Evolutionary conservation across 2,329 filamentous ascomycete genomes (phyloP).

Genomic region (Aspergillus carbonarius): DNA sequence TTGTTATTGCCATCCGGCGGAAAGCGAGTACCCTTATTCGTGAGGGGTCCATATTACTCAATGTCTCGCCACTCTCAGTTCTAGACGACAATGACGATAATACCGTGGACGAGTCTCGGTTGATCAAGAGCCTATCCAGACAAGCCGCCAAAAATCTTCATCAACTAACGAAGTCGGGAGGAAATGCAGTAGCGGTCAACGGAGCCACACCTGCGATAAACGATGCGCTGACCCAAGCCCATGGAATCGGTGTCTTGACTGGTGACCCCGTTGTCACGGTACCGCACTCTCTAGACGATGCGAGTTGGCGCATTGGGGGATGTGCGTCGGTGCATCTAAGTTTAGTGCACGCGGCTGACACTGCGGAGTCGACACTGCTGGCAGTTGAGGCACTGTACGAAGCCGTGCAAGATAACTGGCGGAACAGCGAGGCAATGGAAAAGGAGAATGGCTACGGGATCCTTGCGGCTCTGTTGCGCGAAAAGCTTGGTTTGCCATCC

Average conservation of each 20-base stretch:
- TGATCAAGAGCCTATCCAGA: constrained; percentile 74
- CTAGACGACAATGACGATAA: constrained; percentile 79
- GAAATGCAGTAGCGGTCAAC: constrained; percentile 81
- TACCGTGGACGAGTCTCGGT: constrained; percentile 66
- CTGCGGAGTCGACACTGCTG: constrained; percentile 68
- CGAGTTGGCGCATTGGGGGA: constrained; percentile 88
- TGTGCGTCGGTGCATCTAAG: constrained; percentile 83
- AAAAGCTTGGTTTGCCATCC: constrained; percentile 61
- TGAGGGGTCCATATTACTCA: constrained; percentile 78
- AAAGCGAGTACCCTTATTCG: constrained; percentile 80
- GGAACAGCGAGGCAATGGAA: constrained; percentile 98
- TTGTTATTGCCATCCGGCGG: constrained; percentile 80
- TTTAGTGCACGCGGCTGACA: constrained; percentile 73
- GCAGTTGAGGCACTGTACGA: constrained; percentile 82
- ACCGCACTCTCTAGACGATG: constrained; percentile 85
- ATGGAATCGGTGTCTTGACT: constrained; percentile 78
- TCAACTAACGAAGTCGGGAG: constrained; percentile 68
- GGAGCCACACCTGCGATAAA: constrained; percentile 83
- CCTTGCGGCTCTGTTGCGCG: constrained; percentile 76
- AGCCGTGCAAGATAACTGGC: constrained; percentile 86
- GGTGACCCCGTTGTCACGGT: constrained; percentile 79
- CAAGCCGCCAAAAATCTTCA: constrained; percentile 67
- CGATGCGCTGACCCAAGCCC: constrained; percentile 76
- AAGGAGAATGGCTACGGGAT: constrained; percentile 91
- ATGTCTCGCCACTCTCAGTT: constrained; percentile 75